Evolutionary conservation across 1,284 basidiomycete species (phyloP), one percentile per base, ranked within the genome.

Genomic region (Apiotrichum sp.): DNA sequence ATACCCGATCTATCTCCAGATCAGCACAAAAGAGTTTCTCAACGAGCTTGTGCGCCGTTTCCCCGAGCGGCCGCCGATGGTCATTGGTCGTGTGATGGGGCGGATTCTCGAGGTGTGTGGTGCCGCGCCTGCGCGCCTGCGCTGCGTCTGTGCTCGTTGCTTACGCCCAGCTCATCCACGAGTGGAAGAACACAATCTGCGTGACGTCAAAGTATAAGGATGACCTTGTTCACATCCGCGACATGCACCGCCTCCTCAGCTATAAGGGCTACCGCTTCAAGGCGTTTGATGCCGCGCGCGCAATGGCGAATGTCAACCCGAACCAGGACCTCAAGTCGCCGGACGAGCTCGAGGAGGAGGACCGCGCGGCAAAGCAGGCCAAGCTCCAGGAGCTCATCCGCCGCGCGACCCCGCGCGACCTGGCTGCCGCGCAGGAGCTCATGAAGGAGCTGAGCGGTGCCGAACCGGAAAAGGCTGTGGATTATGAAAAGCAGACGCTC

Each of bases 331-430:
- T 61, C 53, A 61, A 61, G 56, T 57, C 56, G 29, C 59, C 59
- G 29, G 59, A 61, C 50, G 95, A 99, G 76, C 84, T 99, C 3
- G 96, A 99, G 70, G 86, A 87, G 63, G 96, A 98, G 71, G 96
- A 98, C 72, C 82, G 95, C 31, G 87, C 86, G 54, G 96, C 95
- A 0, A 96, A 98, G 74, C 13, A 51, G 3, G 34, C 29, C 36
- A 98, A 99, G 81, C 80, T 99, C 33, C 96, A 99, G 78, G 96
- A 99, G 72, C 83, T 98, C 35, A 98, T 99, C 64, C 85, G 96
- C 52, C 81, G 96, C 55, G 96, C 95, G 8, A 96, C 93, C 16
- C 96, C 96, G 0, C 84, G 91, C 58, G 96, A 99, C 75, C 82
- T 99, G 6, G 89, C 88, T 0, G 91, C 89, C 9, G 96, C 96